Evolutionary conservation across 2,329 filamentous ascomycete genomes (phyloP), one percentile per base, ranked within the genome.

Genomic region (Scedosporium boydii): DNA sequence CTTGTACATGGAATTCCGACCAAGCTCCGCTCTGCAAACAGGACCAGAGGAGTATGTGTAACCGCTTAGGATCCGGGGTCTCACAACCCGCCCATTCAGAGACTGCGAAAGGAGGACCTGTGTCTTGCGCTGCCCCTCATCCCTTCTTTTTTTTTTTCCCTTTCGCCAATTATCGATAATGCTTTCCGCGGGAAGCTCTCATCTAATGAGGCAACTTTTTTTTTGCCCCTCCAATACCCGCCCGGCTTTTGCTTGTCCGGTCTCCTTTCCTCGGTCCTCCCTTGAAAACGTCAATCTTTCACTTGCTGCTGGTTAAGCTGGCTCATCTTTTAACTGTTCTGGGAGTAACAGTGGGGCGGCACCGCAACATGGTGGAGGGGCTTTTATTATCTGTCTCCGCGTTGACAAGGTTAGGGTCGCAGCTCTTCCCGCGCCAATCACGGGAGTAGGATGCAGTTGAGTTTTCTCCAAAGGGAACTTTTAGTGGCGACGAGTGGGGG

Each of bases 351-450:
- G 69, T 70, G 69, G 69, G 69, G 69, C 18, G 4, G 6, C 18
- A 55, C 51, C 51, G 23, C 51, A 55, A 55, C 69, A 65, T 65
- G 62, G 64, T 62, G 62, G 65, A 64, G 62, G 67, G 66, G 18
- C 21, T 38, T 41, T 18, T 21, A 41, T 14, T 18, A 18, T 12
- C 16, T 18, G 18, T 38, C 59, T 51, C 59, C 59, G 67, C 65
- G 65, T 63, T 69, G 64, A 64, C 67, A 62, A 64, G 65, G 60
- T 64, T 65, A 68, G 64, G 67, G 67, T 65, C 51, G 64, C 64
- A 66, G 67, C 67, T 56, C 29, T 53, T 71, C 69, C 69, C 69
- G 69, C 69, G 41, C 69, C 69, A 71, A 71, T 71, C 69, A 71
- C 63, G 61, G 58, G 38, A 58, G 63, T 61, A 55, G 59, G 64